These are phyloP conservation scores for Rhododendron molle DNA, from an alignment of 148 eudicot species.

Conservation along the genomic window DNA sequence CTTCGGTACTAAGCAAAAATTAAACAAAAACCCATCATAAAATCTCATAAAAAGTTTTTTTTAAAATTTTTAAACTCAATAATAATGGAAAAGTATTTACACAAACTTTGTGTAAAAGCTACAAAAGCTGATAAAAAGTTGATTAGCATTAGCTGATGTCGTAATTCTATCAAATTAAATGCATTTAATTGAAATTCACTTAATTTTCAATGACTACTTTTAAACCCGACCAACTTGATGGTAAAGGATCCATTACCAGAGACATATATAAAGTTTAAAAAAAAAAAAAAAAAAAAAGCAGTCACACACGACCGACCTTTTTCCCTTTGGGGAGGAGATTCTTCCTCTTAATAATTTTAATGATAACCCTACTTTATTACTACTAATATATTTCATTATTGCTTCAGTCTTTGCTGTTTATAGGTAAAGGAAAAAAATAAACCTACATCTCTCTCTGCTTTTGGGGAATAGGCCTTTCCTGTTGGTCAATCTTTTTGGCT, in stretches of 20 bases:
- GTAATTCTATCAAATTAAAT: background rate
- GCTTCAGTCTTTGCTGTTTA: background rate
- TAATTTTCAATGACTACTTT: background rate
- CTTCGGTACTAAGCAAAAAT: background rate
- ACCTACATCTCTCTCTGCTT: background rate
- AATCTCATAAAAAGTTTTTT: background rate
- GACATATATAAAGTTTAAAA: background rate
- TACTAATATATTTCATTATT: background rate
- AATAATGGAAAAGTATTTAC: background rate
- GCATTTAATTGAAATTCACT: background rate
- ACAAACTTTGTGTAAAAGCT: background rate
- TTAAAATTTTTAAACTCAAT: background rate
- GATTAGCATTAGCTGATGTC: background rate
- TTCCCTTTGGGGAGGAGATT: background rate
- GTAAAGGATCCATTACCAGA: background rate
- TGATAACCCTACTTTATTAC: background rate
- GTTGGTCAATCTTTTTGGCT: background rate
- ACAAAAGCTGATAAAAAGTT: background rate
- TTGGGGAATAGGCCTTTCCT: background rate
- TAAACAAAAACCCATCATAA: background rate
- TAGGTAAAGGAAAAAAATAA: background rate
- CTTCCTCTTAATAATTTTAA: background rate
- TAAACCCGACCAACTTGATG: background rate
- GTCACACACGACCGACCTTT: background rate
- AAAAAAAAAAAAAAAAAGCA: background rate